Base-by-base conservation (phyloP, 768 basidiomycete species). In the Phylloporus sp. region DNA sequence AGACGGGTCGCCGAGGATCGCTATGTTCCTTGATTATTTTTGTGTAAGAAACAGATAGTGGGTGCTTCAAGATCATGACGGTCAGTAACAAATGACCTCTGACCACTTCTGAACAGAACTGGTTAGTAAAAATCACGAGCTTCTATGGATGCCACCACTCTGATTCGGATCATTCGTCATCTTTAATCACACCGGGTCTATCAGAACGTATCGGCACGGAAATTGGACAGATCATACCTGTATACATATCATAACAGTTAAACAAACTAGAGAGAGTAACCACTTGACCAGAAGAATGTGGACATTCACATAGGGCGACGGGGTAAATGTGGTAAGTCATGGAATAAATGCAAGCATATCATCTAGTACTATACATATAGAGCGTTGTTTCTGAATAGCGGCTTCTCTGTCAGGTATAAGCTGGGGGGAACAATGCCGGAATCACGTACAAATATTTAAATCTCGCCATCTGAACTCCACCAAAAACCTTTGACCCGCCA, bases 401-500 rank as follows among this genome's bases (percentile, higher is more conserved):
- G 22, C 47, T 42, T 46, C 7, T 41, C 31, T 16, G 32, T 42
- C 10, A 36, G 29, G 47, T 58, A 20, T 54, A 40, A 12, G 6
- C 34, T 6, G 13, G n/a, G 7, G 18, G 15, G 27, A 41, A n/a
- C 3, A 13, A 6, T 9, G 5, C 12, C 32, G 46, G 29, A 50
- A 39, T 40, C 32, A 64, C 65, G 36, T 20, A 67, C 60, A n/a
- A 52, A 16, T 4, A 11, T 26, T 41, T 53, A 68, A 38, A 47
- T 58, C 18, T 62, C 39, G 20, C 53, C 56, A n/a, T 49, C 49
- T 9, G 58, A 62, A 20, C 40, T 34, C 61, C 64, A 64, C 80
- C 81, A 82, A 72, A 77, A 76, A n/a, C 69, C 66, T 44, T 74
- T 70, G 13, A 81, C 57, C 65, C 76, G 81, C 63, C 75, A 77